Percentiles rank a stretch among this genome's conserved stretches.
These are phyloP conservation scores for Pharus latifolius DNA, from an alignment of 176 grass and related monocot genomes.

Conservation along the genomic window DNA sequence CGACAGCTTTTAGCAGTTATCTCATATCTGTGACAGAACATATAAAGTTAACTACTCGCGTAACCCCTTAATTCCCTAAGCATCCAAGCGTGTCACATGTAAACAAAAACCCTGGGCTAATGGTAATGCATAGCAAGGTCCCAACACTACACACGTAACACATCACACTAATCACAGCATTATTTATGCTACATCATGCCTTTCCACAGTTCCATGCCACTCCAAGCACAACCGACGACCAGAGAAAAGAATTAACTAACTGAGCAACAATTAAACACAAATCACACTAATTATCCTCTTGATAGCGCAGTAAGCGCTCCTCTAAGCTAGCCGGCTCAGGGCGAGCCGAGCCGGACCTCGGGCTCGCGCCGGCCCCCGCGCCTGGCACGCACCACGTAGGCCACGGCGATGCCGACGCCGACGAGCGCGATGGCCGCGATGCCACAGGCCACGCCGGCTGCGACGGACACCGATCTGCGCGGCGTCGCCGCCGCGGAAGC, in stretches of 20 bases:
- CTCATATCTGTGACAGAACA: too few species aligned
- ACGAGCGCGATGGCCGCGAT: constrained; percentile 30
- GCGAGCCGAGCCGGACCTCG: constrained; percentile 22
- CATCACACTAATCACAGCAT: constrained; percentile 2
- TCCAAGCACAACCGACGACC: background rate
- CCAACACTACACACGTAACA: background rate
- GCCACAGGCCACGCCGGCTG: constrained; percentile 39
- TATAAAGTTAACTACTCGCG: too few species aligned
- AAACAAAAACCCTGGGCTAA: background rate
- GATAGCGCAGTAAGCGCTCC: too few species aligned
- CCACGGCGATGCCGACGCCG: constrained; percentile 26
- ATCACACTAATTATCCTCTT: constrained; percentile 8
- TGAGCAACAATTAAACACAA: background rate
- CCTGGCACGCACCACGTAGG: constrained; percentile 36
- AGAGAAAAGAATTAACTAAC: constrained; percentile 8
- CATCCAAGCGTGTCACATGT: too few species aligned
- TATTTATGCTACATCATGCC: constrained; percentile 38
- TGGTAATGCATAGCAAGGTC: background rate
- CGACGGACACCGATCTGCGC: constrained; percentile 33
- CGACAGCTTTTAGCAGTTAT: too few species aligned
- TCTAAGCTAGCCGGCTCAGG: constrained; percentile 10
- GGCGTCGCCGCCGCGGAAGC: background rate
- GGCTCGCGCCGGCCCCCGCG: constrained; percentile 16
- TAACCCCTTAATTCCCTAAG: too few species aligned
- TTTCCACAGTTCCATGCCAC: background rate